phyloP scores from a whole-genome alignment of 2,329 filamentous ascomycete species.

The Cladosporium cucumerinum region DNA sequence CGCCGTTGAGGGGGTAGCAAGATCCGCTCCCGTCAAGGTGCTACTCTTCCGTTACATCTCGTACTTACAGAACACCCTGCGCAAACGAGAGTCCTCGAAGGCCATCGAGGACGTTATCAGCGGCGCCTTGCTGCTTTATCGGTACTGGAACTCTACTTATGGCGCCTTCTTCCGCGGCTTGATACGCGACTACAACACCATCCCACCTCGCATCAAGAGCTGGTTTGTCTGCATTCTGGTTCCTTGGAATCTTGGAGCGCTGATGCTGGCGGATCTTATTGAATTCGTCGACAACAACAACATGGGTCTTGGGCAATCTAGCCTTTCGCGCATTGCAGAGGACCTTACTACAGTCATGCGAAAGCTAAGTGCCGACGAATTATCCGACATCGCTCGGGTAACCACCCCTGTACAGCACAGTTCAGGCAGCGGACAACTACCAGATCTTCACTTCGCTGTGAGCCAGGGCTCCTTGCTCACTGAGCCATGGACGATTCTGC shows the following conservation, averaged over 20 bases:
- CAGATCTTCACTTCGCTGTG: slow-evolving; percentile 8
- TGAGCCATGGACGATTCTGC: slow-evolving; percentile 8
- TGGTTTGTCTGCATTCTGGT: slow-evolving; percentile 11
- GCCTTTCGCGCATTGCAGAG: background rate
- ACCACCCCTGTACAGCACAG: background rate
- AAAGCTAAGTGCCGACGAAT: background rate
- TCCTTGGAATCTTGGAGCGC: slow-evolving; percentile 1
- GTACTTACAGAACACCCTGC: background rate
- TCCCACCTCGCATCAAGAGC: slow-evolving; percentile 5
- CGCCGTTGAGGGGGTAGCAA: background rate
- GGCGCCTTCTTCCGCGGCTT: slow-evolving; percentile 2
- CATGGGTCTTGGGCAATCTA: background rate
- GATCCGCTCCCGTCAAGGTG: slow-evolving; percentile 5
- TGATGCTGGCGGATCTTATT: slow-evolving; percentile 7
- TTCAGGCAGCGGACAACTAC: background rate
- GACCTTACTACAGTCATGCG: background rate
- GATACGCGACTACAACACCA: slow-evolving; percentile 2
- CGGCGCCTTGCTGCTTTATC: background rate
- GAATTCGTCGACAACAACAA: slow-evolving; percentile 2
- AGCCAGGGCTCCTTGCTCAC: slow-evolving; percentile 8
- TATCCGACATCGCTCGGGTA: background rate
- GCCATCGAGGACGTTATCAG: slow-evolving; percentile 4
- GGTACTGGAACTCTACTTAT: background rate
- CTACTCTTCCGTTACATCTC: slow-evolving; percentile 7
- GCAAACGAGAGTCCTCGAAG: slow-evolving; percentile 1